Percentiles rank a stretch among this genome's conserved stretches.
Evolutionary conservation across 768 basidiomycete species (phyloP).

Genomic region (Naganishia vishniacii): DNA sequence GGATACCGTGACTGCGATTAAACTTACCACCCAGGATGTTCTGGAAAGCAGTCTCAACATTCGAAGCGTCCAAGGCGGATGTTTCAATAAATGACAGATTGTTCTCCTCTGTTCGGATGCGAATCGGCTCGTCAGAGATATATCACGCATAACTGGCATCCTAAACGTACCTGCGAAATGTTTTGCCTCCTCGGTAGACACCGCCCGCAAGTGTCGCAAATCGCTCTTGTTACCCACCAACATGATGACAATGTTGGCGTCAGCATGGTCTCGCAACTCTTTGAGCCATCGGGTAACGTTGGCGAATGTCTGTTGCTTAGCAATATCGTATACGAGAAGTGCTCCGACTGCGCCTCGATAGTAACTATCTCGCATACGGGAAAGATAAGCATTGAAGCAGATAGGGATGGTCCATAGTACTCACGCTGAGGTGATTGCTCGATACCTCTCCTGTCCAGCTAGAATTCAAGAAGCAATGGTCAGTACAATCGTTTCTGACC

Average conservation of each 20-base stretch:
- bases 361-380: slow-evolving; percentile 53
- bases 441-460: slow-evolving; percentile 97
- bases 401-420: neutral
- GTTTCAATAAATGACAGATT: slow-evolving; percentile 94
- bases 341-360: slow-evolving; percentile 81
- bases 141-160: neutral
- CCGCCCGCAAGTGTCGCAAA: slow-evolving; percentile 92
- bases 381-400: neutral
- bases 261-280: slow-evolving; percentile 89
- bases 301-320: slow-evolving; percentile 64
- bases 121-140: too few species aligned
- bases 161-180: slow-evolving; percentile 68
- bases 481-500: too few species aligned
- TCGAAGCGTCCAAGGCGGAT: slow-evolving; percentile 97
- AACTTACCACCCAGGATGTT: slow-evolving; percentile 80
- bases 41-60: slow-evolving; percentile 96
- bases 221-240: slow-evolving; percentile 98
- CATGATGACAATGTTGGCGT: slow-evolving; percentile 82
- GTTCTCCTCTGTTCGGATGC: slow-evolving; percentile 65
- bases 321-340: slow-evolving; percentile 50
- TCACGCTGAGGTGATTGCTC: slow-evolving; percentile 89
- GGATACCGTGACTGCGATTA: neutral
- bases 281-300: slow-evolving; percentile 95
- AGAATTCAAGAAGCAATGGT: neutral
- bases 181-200: slow-evolving; percentile 96